Percentiles rank a stretch among this genome's conserved stretches.
These are phyloP conservation scores for Ceratobasidium sp. DNA, from an alignment of 1,284 basidiomycete genomes.

Conservation along the genomic window DNA sequence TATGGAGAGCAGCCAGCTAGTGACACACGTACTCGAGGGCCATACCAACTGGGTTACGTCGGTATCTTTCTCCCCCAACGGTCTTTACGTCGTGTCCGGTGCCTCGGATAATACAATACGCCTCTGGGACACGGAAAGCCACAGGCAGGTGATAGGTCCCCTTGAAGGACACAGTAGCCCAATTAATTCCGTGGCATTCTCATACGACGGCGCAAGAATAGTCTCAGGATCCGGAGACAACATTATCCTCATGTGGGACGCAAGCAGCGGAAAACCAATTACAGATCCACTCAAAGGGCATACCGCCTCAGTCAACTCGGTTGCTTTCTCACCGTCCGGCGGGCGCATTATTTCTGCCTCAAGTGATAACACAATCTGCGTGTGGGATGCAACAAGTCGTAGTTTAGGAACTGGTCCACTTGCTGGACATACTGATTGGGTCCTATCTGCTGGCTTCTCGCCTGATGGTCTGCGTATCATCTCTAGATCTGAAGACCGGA, in stretches of 20 bases:
- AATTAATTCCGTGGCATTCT: slow-evolving; percentile 26
- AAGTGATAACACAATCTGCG: slow-evolving; percentile 21
- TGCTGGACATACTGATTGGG: too few relatives aligned
- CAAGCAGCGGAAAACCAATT: background rate
- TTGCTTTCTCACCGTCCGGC: slow-evolving; percentile 31
- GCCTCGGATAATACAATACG: slow-evolving; percentile 6
- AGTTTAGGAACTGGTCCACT: too few relatives aligned
- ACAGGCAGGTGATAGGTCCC: slow-evolving; percentile 41
- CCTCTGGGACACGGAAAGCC: background rate
- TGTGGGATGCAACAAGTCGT: slow-evolving; percentile 25
- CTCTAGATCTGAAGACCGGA: too few relatives aligned
- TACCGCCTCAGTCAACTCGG: slow-evolving; percentile 6
- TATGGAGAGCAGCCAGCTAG: background rate
- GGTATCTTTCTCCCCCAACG: slow-evolving; percentile 15
- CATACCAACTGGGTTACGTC: background rate
- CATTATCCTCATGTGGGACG: slow-evolving; percentile 25
- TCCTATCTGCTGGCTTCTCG: too few relatives aligned
- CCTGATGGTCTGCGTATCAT: too few relatives aligned
- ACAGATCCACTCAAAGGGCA: slow-evolving; percentile 8
- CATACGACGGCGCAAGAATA: slow-evolving; percentile 6
- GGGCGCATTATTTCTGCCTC: slow-evolving; percentile 31
- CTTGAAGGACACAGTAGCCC: background rate
- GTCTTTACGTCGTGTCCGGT: background rate
- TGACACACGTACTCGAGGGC: slow-evolving; percentile 1
- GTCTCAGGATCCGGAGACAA: slow-evolving; percentile 28